Evolutionary conservation across 2,329 filamentous ascomycete genomes (phyloP), one percentile per base, ranked within the genome.

Genomic region (Calycina herbarum): DNA sequence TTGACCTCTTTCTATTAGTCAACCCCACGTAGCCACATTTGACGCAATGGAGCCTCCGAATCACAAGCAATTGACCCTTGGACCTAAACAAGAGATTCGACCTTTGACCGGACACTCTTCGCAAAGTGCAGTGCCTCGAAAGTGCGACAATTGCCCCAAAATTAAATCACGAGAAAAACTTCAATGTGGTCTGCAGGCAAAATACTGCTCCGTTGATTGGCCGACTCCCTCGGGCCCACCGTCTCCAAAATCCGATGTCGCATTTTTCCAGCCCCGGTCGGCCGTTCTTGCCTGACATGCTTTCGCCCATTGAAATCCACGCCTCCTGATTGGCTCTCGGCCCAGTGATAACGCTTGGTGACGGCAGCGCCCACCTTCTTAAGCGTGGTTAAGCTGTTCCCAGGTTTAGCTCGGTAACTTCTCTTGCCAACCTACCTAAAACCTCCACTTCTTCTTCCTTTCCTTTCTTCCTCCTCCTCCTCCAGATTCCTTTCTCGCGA

Each of bases 391-490:
- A 59, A 59, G 35, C 35, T 59, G 57, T 59, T 20, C 24, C 35
- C 59, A 61, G n/a, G 51, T 38, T 59, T 59, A 65, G 59, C 63
- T 67, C 63, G 62, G 62, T 51, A 59, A 51, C 45, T 51, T 51
- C 42, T 45, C 20, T 27, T 42, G 29, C 33, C 15, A 20, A 24
- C 58, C 35, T 57, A 24, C 58, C 35, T 57, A 24, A 38, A 62
- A 17, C 64, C 61, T 48, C 35, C 42, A 62, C 61, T 40, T 57
- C 63, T 64, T 67, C 61, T 62, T 67, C 61, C 33, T 65, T 29
- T 59, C 59, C 38, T 65, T 29, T 59, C 60, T 65, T 66, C 64
- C 64, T 59, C 59, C 64, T 61, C 63, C 63, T 63, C 62, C 59
- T 58, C 63, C 59, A 57, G 15, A 35, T 62, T 59, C 62, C 63